phyloP scores from a whole-genome alignment of 1,284 basidiomycete species.

The Rhodotorula sp. region DNA sequence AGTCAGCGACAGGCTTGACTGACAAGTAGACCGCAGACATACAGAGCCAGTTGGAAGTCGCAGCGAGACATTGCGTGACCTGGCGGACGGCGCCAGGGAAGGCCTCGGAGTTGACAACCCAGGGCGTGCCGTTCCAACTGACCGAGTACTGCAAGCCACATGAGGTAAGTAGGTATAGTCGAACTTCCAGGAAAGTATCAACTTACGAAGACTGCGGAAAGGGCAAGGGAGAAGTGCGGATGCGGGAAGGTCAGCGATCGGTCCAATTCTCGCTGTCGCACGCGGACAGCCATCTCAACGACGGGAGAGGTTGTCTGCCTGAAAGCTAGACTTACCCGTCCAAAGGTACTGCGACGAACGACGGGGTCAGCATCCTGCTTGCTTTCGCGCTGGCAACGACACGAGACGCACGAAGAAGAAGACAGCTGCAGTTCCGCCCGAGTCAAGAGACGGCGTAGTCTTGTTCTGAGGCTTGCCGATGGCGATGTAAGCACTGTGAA shows the following conservation, averaged over 20 bases:
- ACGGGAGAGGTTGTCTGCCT: no score
- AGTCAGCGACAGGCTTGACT: conserved; percentile 36
- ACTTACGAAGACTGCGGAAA: background rate
- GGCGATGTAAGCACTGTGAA: conserved; percentile 36
- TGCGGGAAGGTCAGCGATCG: no score
- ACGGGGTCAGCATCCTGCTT: no score
- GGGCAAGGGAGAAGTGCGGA: no score
- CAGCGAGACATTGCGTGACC: conserved; percentile 48
- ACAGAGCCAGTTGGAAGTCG: conserved; percentile 50
- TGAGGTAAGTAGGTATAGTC: conserved; percentile 47
- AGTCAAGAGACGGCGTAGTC: conserved; percentile 30
- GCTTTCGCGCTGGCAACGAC: no score
- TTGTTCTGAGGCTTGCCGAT: conserved; percentile 40
- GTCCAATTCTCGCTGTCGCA: no score
- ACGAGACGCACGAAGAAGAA: conserved; percentile 34
- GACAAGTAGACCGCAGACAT: conserved; percentile 27
- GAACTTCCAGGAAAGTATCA: conserved; percentile 16
- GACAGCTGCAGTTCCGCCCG: conserved; percentile 45
- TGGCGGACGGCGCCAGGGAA: conserved; percentile 49
- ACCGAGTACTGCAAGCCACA: conserved; percentile 33
- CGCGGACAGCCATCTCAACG: no score
- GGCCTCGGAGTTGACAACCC: conserved; percentile 44
- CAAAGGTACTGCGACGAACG: background rate
- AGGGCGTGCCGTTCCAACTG: conserved; percentile 45
- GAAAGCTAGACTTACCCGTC: background rate